Percentiles rank a stretch among this genome's conserved stretches.
Conservation (phyloP, 202 grass and related monocot genomes). For the Zoysia matrella region DNA sequence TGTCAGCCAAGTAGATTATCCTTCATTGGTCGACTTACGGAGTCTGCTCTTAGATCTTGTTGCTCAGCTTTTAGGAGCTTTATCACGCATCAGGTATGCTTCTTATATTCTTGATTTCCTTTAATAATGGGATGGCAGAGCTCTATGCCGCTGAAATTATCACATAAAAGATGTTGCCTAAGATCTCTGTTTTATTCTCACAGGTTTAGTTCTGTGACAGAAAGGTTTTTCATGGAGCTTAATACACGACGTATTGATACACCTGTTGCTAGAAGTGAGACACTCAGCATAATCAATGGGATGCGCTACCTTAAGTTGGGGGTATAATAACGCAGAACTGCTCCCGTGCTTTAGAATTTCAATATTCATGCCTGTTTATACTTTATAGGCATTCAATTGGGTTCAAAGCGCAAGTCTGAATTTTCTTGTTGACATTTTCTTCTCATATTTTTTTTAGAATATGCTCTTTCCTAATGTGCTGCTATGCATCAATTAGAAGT, state of each 20-base stretch:
- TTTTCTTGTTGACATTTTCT: slow-evolving; percentile 1
- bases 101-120: slow-evolving; percentile 34
- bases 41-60: slow-evolving; percentile 96
- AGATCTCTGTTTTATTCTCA: slow-evolving; percentile 44
- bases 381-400: background rate
- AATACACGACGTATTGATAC: slow-evolving; percentile 78
- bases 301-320: slow-evolving; percentile 99
- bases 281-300: slow-evolving; percentile 96
- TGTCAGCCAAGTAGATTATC: slow-evolving; percentile 97
- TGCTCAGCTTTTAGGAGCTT: slow-evolving; percentile 91
- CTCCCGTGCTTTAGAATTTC: slow-evolving; percentile 31
- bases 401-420: slow-evolving; percentile 34
- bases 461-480: background rate
- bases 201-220: slow-evolving; percentile 98
- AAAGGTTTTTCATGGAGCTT: slow-evolving; percentile 96
- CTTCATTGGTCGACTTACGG: slow-evolving; percentile 94
- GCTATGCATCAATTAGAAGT: slow-evolving; percentile 18
- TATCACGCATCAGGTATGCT: slow-evolving; percentile 87
- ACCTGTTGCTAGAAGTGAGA: slow-evolving; percentile 82
- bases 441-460: slow-evolving; percentile 8
- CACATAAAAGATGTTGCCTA: background rate
- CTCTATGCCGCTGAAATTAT: background rate
- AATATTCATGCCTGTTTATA: slow-evolving; percentile 30
- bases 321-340: slow-evolving; percentile 54
- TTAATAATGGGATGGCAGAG: background rate